phyloP scores from a whole-genome alignment of 306 rosid genomes.

The Prunus davidiana region DNA sequence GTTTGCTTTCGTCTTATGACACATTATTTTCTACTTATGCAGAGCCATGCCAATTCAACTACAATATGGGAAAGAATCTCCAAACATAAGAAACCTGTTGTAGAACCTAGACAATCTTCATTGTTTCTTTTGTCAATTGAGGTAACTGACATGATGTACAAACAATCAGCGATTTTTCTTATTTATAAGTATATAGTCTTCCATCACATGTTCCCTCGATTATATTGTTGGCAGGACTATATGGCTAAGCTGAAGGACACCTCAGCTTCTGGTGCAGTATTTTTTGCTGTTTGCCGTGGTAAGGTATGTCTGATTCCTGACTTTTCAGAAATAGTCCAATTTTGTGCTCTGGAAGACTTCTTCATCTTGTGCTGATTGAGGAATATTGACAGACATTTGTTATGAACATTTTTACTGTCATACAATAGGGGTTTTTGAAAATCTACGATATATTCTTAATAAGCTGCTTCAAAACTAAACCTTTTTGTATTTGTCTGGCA shows the following conservation, averaged over 20 bases:
- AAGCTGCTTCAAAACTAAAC: neutral
- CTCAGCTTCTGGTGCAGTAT: slow-evolving; percentile 84
- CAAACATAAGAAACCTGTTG: slow-evolving; percentile 87
- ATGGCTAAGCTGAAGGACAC: slow-evolving; percentile 73
- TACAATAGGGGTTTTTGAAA: neutral
- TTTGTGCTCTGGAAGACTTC: slow-evolving; percentile 18
- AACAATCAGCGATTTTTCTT: slow-evolving; percentile 20
- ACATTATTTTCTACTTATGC: slow-evolving; percentile 26
- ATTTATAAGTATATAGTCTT: slow-evolving; percentile 16
- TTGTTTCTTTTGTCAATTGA: slow-evolving; percentile 73
- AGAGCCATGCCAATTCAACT: slow-evolving; percentile 65
- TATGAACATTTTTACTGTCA: neutral
- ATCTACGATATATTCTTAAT: neutral
- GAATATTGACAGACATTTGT: neutral
- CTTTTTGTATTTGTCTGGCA: neutral
- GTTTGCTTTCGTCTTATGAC: slow-evolving; percentile 21
- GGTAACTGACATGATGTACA: slow-evolving; percentile 40
- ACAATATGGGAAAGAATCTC: slow-evolving; percentile 94
- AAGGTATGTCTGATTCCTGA: slow-evolving; percentile 55
- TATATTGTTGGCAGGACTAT: slow-evolving; percentile 66
- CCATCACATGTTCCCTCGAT: slow-evolving; percentile 12
- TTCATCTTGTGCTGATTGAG: slow-evolving; percentile 12
- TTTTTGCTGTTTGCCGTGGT: slow-evolving; percentile 96
- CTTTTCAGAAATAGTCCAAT: slow-evolving; percentile 6
- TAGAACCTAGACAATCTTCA: slow-evolving; percentile 91